Evolutionary conservation across 2,329 filamentous ascomycete species (phyloP).

Genomic region (Trichophyton benhamiae): DNA sequence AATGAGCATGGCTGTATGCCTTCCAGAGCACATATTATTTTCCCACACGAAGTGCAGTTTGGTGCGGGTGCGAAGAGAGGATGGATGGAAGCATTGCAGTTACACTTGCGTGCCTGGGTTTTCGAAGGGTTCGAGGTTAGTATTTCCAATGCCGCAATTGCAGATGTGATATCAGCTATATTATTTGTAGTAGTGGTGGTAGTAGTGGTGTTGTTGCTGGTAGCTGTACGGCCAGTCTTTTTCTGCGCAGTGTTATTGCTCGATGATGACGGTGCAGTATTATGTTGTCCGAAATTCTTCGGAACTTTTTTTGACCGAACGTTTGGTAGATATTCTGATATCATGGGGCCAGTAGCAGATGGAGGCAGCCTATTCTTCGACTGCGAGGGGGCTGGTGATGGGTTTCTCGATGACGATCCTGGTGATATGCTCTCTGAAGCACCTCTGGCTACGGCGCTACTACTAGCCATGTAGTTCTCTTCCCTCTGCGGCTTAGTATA

Average conservation of each 20-base stretch:
- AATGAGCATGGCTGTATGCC: constrained; percentile 90
- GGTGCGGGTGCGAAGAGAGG: constrained; percentile 81
- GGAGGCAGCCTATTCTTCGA: constrained; percentile 41
- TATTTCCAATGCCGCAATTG: constrained; percentile 81
- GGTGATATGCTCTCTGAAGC: constrained; percentile 20
- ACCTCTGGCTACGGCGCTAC: constrained; percentile 31
- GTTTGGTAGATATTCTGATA: constrained; percentile 59
- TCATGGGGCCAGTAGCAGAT: constrained; percentile 63
- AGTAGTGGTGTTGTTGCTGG: constrained; percentile 15
- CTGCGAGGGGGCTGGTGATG: constrained; percentile 25
- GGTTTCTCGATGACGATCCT: constrained; percentile 35
- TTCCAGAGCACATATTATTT: constrained; percentile 89
- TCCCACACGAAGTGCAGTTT: constrained; percentile 85
- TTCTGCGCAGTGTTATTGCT: background rate
- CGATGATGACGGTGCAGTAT: constrained; percentile 43
- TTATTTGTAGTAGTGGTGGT: constrained; percentile 34
- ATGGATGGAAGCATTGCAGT: constrained; percentile 78
- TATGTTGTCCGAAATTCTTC: constrained; percentile 36
- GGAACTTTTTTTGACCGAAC: constrained; percentile 42
- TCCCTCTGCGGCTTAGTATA: constrained; percentile 63
- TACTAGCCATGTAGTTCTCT: constrained; percentile 53
- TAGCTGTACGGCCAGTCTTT: constrained; percentile 30
- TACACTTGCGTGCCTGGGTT: constrained; percentile 59
- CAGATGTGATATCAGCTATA: constrained; percentile 51
- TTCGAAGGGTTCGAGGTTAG: constrained; percentile 50